Evolutionary conservation across 75 land plant species (phyloP).

Genomic region (Chamaecyparis obtusa): DNA sequence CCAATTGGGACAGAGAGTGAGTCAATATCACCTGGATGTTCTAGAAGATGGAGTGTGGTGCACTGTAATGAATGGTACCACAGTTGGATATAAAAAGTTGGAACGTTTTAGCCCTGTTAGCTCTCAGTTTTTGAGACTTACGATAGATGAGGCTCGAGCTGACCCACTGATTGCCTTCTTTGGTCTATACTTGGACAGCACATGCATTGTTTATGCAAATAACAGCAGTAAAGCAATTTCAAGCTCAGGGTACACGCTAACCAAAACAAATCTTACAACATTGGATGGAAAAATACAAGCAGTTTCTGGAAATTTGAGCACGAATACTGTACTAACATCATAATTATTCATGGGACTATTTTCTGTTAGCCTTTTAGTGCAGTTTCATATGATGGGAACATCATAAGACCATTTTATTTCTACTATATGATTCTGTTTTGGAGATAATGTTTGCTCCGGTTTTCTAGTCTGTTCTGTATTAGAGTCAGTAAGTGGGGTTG

Average conservation of each 20-base stretch:
- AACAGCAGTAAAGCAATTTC: neutral
- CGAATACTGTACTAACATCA: neutral
- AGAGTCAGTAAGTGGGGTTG: neutral
- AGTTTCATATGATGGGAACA: neutral
- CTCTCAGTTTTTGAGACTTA: conserved; percentile 37
- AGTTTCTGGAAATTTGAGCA: conserved; percentile 12
- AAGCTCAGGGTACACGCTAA: neutral
- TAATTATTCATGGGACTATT: neutral
- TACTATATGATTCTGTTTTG: neutral
- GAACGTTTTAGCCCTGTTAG: conserved; percentile 33
- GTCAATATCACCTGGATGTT: conserved; percentile 53
- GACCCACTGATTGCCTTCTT: conserved; percentile 66
- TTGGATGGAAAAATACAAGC: conserved; percentile 4
- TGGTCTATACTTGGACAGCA: conserved; percentile 61
- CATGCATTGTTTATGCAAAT: conserved; percentile 15
- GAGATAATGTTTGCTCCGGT: neutral
- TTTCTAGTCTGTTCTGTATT: neutral
- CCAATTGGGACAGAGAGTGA: conserved; percentile 81
- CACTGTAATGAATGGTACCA: conserved; percentile 56
- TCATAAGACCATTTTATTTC: neutral
- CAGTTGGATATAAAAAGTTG: conserved; percentile 80
- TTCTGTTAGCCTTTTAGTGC: neutral
- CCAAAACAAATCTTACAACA: neutral
- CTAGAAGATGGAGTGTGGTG: conserved; percentile 40
- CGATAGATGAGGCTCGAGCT: conserved; percentile 61